Evolutionary conservation across 2,329 filamentous ascomycete species (phyloP).

Genomic region (Fusarium oligoseptatum): DNA sequence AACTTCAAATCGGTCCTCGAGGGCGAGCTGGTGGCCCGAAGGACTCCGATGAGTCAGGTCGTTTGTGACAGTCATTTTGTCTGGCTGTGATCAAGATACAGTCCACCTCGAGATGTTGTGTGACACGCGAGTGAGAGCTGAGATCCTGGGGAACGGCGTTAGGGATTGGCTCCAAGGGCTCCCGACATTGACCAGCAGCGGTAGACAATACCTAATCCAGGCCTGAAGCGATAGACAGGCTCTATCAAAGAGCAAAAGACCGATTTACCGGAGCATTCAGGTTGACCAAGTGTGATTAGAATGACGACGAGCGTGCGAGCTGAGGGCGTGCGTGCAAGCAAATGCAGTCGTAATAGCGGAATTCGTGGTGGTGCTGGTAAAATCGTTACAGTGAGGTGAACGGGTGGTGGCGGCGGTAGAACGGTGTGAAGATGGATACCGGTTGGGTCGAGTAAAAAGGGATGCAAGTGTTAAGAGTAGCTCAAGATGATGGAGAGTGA

Average conservation of each 20-base stretch:
- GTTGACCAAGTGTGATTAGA: slow-evolving; percentile 32
- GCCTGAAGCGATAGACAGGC: slow-evolving; percentile 48
- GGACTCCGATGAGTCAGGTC: slow-evolving; percentile 79
- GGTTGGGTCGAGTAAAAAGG: slow-evolving; percentile 33
- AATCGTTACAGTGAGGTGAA: slow-evolving; percentile 11
- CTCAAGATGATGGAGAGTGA: slow-evolving; percentile 42
- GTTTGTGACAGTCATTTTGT: slow-evolving; percentile 81
- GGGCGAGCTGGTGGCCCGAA: slow-evolving; percentile 70
- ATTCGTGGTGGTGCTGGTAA: slow-evolving; percentile 16
- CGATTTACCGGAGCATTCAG: slow-evolving; percentile 55
- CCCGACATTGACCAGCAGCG: slow-evolving; percentile 31
- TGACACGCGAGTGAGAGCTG: slow-evolving; percentile 33
- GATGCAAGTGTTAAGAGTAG: slow-evolving; percentile 38
- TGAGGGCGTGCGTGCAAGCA: slow-evolving; percentile 24
- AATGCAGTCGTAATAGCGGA: slow-evolving; percentile 27
- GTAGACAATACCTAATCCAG: slow-evolving; percentile 44
- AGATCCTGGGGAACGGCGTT: slow-evolving; percentile 38
- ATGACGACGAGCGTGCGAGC: slow-evolving; percentile 25
- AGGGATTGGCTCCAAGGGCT: slow-evolving; percentile 33
- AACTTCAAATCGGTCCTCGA: slow-evolving; percentile 96
- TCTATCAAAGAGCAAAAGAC: slow-evolving; percentile 53
- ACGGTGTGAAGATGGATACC: slow-evolving; percentile 34
- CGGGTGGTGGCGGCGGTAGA: slow-evolving; percentile 18
- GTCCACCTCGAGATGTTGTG: slow-evolving; percentile 37
- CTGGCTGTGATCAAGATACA: slow-evolving; percentile 30